Conservation (phyloP, 257 asterid genomes). For the Ligustrum vulgare region DNA sequence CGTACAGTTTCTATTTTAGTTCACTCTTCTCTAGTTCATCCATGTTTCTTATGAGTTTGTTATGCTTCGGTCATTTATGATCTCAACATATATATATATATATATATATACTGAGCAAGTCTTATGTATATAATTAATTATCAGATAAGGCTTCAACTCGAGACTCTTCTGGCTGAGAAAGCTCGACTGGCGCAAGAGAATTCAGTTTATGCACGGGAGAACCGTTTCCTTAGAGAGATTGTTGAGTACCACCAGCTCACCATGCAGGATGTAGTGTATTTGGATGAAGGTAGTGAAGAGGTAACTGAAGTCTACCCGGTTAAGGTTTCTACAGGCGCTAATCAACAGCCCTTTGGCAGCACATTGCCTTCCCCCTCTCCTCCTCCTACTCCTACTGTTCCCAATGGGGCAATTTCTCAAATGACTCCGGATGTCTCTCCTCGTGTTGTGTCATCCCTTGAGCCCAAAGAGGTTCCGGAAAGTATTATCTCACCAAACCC, state of each 20-base stretch:
- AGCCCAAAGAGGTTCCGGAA: conserved; percentile 36
- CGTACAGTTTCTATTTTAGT: background rate
- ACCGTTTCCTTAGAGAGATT: conserved; percentile 89
- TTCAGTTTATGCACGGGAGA: conserved; percentile 86
- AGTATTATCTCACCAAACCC: conserved; percentile 43
- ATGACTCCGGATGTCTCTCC: conserved; percentile 29
- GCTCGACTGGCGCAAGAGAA: conserved; percentile 97
- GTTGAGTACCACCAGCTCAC: conserved; percentile 95
- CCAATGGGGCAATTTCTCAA: conserved; percentile 52
- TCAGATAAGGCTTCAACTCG: conserved; percentile 96
- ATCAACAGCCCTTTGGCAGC: conserved; percentile 33
- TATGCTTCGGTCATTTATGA: background rate
- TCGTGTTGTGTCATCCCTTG: conserved; percentile 35
- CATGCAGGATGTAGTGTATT: conserved; percentile 94
- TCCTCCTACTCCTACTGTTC: conserved; percentile 34
- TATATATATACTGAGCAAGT: conserved; percentile 14
- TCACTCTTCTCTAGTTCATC: background rate
- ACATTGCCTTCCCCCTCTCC: conserved; percentile 28
- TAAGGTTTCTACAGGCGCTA: conserved; percentile 39
- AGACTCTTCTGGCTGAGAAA: conserved; percentile 90
- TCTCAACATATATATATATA: background rate
- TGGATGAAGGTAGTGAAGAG: conserved; percentile 91
- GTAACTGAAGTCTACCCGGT: conserved; percentile 89
- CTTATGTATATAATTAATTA: conserved; percentile 23
- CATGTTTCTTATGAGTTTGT: background rate